A percentile compares a stretch with the other conserved stretches of the same genome.
These are phyloP conservation scores for Trametes meyenii DNA, from an alignment of 768 basidiomycete species.

Conservation along the genomic window DNA sequence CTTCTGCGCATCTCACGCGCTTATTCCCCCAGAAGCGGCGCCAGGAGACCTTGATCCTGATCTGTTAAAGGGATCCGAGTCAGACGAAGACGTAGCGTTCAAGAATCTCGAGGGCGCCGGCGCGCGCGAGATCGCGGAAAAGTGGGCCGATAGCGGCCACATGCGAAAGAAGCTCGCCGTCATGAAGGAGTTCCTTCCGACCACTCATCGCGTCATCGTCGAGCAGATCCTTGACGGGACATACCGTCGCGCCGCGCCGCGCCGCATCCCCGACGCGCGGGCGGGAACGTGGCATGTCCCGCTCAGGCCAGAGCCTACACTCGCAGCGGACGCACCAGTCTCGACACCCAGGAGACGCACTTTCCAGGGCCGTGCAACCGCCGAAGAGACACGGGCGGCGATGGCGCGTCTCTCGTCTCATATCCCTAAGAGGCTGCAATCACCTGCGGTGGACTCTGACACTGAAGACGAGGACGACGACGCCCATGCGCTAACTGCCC, in stretches of 20 bases:
- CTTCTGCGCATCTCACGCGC: conserved; percentile 7
- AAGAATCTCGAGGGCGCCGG: conserved; percentile 64
- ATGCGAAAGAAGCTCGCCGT: conserved; percentile 46
- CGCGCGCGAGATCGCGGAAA: conserved; percentile 46
- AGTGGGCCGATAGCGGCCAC: conserved; percentile 58
- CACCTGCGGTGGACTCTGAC: conserved; percentile 44
- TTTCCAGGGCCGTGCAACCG: conserved; percentile 23
- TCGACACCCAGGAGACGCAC: background rate
- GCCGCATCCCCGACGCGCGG: conserved; percentile 11
- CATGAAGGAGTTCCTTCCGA: conserved; percentile 48
- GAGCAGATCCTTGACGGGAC: conserved; percentile 34
- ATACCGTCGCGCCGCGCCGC: conserved; percentile 23
- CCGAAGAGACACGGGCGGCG: conserved; percentile 21
- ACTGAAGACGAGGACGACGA: conserved; percentile 45
- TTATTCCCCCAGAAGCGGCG: background rate
- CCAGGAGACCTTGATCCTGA: conserved; percentile 12
- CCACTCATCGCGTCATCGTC: conserved; percentile 38
- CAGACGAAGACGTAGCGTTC: conserved; percentile 52
- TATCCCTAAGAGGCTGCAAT: conserved; percentile 30
- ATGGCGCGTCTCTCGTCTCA: conserved; percentile 29
- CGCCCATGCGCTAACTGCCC: conserved; percentile 59
- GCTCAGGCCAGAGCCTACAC: background rate
- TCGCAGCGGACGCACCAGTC: background rate
- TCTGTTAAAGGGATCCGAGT: conserved; percentile 22
- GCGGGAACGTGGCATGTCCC: background rate